Base-by-base conservation (phyloP, 2,329 filamentous ascomycete species). In the Coleophoma crateriformis region DNA sequence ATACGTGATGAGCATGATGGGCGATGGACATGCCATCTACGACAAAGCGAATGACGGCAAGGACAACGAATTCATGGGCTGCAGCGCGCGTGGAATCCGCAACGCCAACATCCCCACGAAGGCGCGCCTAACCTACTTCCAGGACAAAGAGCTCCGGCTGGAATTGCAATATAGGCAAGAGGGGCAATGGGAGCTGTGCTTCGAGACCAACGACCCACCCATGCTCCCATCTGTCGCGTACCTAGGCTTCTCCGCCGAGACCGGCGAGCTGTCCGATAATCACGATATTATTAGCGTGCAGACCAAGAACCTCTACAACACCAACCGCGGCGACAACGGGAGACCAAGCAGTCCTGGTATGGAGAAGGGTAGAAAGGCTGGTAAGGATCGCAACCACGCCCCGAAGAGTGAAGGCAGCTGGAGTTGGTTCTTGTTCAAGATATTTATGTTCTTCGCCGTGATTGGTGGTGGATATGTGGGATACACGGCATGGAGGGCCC, bases 1-100 rank as follows among this genome's bases (percentile, higher is more conserved):
- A 46, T 96, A 96, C 66, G 87, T 99, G 63, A 96, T 97, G 91
- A 92, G 91, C 55, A 97, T 97, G 94, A 77, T 90, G 59, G 94
- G 94, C 52, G 94, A 99, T 67, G 92, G 94, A 54, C 76, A 90
- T 66, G 95, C 87, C 7, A 67, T 76, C 13, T 99, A 99, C 71
- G 90, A 97, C 75, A 90, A 96, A 74, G 84, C 85, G 61, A 91
- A 91, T 63, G 94, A 99, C 64, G 94, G 94, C 66, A 97, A 96
- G 77, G 80, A 83, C 50, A 90, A 88, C 62, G 94, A 99, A 71
- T 76, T 96, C 54, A 91, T 90, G 47, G 94, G 94, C 52, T 99
- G 94, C 76, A 96, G 92, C 70, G 92, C 91, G 50, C 84, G 94
- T 52, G 92, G 92, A 55, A 83, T 99, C 59, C 88, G 94, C 61